Evolutionary conservation across 805 yeast species (phyloP), one percentile per base, ranked within the genome.

Genomic region (Yarrowia sp.): DNA sequence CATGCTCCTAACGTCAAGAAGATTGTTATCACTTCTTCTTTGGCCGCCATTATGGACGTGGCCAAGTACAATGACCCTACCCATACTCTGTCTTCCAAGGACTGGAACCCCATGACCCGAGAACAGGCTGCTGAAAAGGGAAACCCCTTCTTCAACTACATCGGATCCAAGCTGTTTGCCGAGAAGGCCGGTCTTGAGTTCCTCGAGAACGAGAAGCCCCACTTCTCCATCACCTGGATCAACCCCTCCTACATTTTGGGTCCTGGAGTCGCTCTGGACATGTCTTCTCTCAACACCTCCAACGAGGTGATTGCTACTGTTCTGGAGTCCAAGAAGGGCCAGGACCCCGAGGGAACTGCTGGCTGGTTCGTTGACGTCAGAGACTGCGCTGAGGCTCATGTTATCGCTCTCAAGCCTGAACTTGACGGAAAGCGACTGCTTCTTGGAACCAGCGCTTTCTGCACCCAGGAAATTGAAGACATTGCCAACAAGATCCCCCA

Each of bases 321-420:
- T 35, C 11, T 48, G 19, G 30, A 36, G 14, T 26, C 63, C 33
- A 48, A 41, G 22, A 30, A 21, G 19, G 51, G 36, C 14, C 36
- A n/a, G 40, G 24, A 22, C 33, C 17, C 78, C 72, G 17, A 16
- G 14, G 19, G 17, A 16, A 6, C 28, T 8, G 48, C 61, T 7
- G 46, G 46, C 41, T 54, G 35, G 61, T 54, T 36, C 61, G 77
- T 82, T 32, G 88, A 86, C 71, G 88, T 85, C 6, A 79, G 88
- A 70, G 89, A 86, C 70, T 87, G 83, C 43, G 87, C 89, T 6
- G 71, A 70, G 51, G 84, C 86, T 5, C 90, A 86, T 70, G 69
- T 83, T 14, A 68, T 71, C 12, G 85, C 87, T 4, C 76, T 83
- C 65, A 66, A 66, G 74, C 58, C 73, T 72, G 19, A 22, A 8